These are phyloP conservation scores for Acanthamoeba royreba DNA, from an alignment of 208 protist genomes.

Conservation along the genomic window DNA sequence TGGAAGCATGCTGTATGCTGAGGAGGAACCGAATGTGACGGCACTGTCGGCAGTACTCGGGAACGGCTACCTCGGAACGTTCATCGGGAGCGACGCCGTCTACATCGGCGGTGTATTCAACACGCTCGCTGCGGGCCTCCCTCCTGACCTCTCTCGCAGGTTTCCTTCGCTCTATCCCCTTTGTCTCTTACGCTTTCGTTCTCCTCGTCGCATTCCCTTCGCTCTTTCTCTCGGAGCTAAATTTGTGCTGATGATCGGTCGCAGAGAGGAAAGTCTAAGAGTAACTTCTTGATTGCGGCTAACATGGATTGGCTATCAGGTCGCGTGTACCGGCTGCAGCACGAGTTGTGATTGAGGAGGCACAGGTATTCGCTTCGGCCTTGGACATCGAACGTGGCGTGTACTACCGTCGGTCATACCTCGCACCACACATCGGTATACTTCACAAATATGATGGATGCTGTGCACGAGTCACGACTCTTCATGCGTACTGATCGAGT, in stretches of 20 bases:
- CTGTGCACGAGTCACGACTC: not conserved
- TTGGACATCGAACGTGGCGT: not conserved
- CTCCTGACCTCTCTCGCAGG: conserved; percentile 25
- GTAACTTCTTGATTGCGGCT: not conserved
- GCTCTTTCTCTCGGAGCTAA: not conserved
- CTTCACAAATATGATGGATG: not conserved
- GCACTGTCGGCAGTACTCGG: not conserved
- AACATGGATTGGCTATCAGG: not conserved
- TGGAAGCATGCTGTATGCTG: not conserved
- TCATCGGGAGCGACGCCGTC: not conserved
- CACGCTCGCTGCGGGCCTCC: conserved; percentile 18
- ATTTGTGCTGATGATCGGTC: not conserved
- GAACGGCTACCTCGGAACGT: conserved; percentile 18
- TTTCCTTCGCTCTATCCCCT: not conserved
- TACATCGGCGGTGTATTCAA: conserved; percentile 44
- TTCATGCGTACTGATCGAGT: not conserved
- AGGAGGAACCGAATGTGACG: not conserved
- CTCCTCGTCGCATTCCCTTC: not conserved
- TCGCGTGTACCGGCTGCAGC: not conserved
- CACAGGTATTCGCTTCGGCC: not conserved
- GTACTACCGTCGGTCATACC: not conserved
- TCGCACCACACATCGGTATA: not conserved
- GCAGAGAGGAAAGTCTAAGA: not conserved
- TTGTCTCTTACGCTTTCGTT: not conserved
- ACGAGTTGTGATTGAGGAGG: not conserved